phyloP scores from a whole-genome alignment of 768 basidiomycete species.

The Pleurotus sapidus region DNA sequence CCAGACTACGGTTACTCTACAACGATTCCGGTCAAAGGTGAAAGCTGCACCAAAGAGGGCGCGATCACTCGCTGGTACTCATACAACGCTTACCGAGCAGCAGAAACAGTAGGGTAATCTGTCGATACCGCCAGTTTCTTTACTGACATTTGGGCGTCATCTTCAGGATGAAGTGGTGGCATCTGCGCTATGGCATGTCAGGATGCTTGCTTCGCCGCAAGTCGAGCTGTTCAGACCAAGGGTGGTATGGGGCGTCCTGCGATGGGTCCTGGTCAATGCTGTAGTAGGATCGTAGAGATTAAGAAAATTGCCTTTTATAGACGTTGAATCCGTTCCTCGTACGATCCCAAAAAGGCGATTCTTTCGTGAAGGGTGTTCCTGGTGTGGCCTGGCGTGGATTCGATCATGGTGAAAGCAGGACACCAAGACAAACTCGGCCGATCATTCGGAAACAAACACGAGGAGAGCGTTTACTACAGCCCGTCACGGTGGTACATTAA shows the following conservation, averaged over 20 bases:
- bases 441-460: too few relatives aligned
- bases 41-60: conserved; percentile 8
- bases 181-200: conserved; percentile 15
- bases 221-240: conserved; percentile 4
- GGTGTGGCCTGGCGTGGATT: too few relatives aligned
- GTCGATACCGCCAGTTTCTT: background rate
- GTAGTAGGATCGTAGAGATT: too few relatives aligned
- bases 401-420: too few relatives aligned
- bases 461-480: too few relatives aligned
- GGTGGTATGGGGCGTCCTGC: background rate
- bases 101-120: background rate
- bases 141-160: background rate
- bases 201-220: conserved; percentile 10
- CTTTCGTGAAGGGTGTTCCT: too few relatives aligned
- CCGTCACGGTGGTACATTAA: too few relatives aligned
- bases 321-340: too few relatives aligned
- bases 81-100: background rate
- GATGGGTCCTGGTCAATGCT: background rate
- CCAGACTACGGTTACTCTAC: conserved; percentile 15
- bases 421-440: too few relatives aligned
- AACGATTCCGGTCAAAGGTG: conserved; percentile 13
- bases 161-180: conserved; percentile 11
- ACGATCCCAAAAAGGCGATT: too few relatives aligned
- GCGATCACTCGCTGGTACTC: background rate
- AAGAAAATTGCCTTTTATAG: too few relatives aligned